These are phyloP conservation scores for Cryptococcus jaspeensis DNA, from an alignment of 1,284 basidiomycete genomes.

Conservation along the genomic window DNA sequence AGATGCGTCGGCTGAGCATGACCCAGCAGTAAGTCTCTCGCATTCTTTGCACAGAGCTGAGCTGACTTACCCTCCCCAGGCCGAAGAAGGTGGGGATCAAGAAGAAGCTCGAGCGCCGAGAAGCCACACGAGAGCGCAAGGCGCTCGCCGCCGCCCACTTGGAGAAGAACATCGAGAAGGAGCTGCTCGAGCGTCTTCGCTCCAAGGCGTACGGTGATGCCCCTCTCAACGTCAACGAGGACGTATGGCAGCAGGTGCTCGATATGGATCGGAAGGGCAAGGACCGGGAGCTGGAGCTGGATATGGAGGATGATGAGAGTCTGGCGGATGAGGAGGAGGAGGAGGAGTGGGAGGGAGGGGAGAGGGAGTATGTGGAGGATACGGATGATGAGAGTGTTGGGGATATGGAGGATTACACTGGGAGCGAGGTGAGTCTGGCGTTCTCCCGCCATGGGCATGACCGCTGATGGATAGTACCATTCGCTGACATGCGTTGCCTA, in stretches of 20 bases:
- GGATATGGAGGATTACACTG: slow-evolving; percentile 62
- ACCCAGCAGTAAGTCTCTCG: slow-evolving; percentile 71
- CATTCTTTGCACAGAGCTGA: not conserved
- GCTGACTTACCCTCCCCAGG: slow-evolving; percentile 53
- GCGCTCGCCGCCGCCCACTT: slow-evolving; percentile 91
- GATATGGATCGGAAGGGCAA: slow-evolving; percentile 66
- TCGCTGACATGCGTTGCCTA: not conserved
- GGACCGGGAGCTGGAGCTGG: slow-evolving; percentile 54
- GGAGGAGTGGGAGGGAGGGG: slow-evolving; percentile 51
- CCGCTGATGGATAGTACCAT: slow-evolving; percentile 1
- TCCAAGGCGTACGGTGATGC: slow-evolving; percentile 97
- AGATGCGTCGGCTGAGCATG: slow-evolving; percentile 87
- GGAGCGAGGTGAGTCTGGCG: slow-evolving; percentile 40
- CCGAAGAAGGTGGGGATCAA: slow-evolving; percentile 93
- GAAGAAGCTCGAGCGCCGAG: slow-evolving; percentile 95
- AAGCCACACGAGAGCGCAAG: slow-evolving; percentile 89
- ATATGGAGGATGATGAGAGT: slow-evolving; percentile 59
- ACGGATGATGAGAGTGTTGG: slow-evolving; percentile 56
- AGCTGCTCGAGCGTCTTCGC: slow-evolving; percentile 91
- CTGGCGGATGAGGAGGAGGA: slow-evolving; percentile 59
- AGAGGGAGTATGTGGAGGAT: slow-evolving; percentile 75
- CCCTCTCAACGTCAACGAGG: slow-evolving; percentile 97
- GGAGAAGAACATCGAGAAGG: slow-evolving; percentile 93
- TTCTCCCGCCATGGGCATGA: not conserved
- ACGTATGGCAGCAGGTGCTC: slow-evolving; percentile 87